These are phyloP conservation scores for Geotrichum klebahnii DNA, from an alignment of 1,139 yeast species.

Conservation along the genomic window DNA sequence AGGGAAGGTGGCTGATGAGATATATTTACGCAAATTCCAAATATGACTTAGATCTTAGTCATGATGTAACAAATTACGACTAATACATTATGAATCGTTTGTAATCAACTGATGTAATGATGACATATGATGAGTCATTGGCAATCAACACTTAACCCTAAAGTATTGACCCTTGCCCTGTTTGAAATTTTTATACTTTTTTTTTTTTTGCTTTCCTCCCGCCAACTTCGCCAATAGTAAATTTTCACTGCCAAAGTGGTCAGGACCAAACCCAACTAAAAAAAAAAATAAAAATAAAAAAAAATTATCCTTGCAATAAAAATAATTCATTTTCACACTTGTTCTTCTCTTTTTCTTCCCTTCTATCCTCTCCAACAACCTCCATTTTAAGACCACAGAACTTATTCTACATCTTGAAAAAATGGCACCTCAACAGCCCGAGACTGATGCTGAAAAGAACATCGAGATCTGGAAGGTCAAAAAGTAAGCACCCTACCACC, in stretches of 20 bases:
- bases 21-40: neutral
- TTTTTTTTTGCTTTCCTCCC: no score
- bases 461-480: constrained; percentile 99
- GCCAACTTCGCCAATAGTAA: no score
- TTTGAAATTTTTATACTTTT: no score
- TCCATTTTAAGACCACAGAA: neutral
- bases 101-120: no score
- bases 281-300: neutral
- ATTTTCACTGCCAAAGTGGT: no score
- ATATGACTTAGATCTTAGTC: neutral
- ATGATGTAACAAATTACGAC: neutral
- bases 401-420: constrained; percentile 11
- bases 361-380: neutral
- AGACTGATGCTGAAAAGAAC: constrained; percentile 80
- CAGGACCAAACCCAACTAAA: neutral
- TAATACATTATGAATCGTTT: no score
- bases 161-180: no score
- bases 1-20: neutral
- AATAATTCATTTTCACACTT: neutral
- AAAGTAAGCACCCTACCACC: constrained; percentile 44
- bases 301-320: no score
- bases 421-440: constrained; percentile 33
- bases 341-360: constrained; percentile 4
- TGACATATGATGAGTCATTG: no score
- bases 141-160: no score